A percentile compares a stretch with the other conserved stretches of the same genome.
Evolutionary conservation across 495 filamentous ascomycete genomes (phyloP).

Genomic region (Cercophora sp.): DNA sequence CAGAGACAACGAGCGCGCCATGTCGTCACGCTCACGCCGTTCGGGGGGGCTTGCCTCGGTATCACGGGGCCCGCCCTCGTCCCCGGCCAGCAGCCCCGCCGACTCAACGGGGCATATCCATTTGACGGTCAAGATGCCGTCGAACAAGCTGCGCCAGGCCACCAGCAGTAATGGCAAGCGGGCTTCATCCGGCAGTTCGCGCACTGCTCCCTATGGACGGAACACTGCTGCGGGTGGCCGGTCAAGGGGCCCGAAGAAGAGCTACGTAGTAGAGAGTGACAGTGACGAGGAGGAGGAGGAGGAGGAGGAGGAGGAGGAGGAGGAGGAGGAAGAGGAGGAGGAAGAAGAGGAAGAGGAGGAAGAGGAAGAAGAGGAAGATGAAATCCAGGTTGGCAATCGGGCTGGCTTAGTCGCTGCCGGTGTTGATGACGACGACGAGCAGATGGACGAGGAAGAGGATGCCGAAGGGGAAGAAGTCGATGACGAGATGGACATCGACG

Average conservation of each 20-base stretch:
- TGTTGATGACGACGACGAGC: constrained; percentile 23
- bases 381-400: constrained; percentile 40
- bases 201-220: constrained; percentile 22
- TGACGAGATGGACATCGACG: constrained; percentile 43
- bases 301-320: constrained; percentile 39
- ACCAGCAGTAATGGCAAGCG: constrained; percentile 49
- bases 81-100: constrained; percentile 38
- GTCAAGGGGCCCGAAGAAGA: constrained; percentile 58
- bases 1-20: constrained; percentile 43
- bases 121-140: constrained; percentile 80
- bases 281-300: constrained; percentile 51
- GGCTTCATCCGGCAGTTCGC: constrained; percentile 22
- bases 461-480: constrained; percentile 43
- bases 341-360: constrained; percentile 42
- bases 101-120: constrained; percentile 60
- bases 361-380: constrained; percentile 38
- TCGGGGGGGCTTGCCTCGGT: constrained; percentile 49
- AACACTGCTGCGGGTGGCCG: constrained; percentile 57
- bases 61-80: constrained; percentile 52
- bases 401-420: constrained; percentile 27
- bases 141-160: constrained; percentile 76
- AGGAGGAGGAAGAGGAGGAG: constrained; percentile 31
- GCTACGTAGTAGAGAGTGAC: constrained; percentile 61
- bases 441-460: constrained; percentile 26
- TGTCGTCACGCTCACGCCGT: constrained; percentile 50